phyloP scores from a whole-genome alignment of 805 yeast species.

The Teunomyces cretensis region DNA sequence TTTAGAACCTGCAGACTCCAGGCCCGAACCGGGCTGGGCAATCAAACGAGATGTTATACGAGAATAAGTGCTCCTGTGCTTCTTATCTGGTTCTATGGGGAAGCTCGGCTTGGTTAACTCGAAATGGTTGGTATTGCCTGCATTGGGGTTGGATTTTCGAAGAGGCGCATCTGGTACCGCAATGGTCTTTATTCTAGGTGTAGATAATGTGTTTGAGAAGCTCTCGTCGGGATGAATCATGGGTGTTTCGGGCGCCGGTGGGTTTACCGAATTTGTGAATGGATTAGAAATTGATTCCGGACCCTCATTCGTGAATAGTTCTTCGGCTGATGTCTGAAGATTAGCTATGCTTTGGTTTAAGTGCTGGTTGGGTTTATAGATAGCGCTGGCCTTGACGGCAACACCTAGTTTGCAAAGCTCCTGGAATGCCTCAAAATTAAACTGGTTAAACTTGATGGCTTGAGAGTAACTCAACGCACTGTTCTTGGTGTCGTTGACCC shows the following conservation, averaged over 20 bases:
- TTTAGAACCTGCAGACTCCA: neutral
- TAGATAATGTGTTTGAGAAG: conserved; percentile 25
- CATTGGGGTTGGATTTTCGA: conserved; percentile 27
- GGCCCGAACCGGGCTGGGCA: conserved; percentile 33
- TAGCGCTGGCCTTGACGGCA: conserved; percentile 56
- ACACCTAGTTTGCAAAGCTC: conserved; percentile 73
- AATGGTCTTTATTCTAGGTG: conserved; percentile 25
- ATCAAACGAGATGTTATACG: conserved; percentile 49
- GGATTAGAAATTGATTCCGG: conserved; percentile 22
- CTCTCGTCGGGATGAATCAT: conserved; percentile 23
- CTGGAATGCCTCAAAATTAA: conserved; percentile 82
- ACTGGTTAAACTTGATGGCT: conserved; percentile 74
- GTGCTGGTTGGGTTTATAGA: conserved; percentile 36
- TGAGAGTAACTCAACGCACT: conserved; percentile 67
- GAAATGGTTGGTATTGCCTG: conserved; percentile 13
- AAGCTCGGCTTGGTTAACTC: conserved; percentile 34
- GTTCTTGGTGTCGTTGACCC: conserved; percentile 59
- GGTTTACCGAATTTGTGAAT: conserved; percentile 30
- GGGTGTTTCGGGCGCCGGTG: conserved; percentile 9
- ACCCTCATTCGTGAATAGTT: neutral
- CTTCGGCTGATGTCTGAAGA: neutral
- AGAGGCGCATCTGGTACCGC: conserved; percentile 39
- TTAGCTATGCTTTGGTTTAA: neutral
- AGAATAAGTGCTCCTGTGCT: conserved; percentile 36
- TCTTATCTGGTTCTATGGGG: conserved; percentile 22